A percentile compares a stretch with the other conserved stretches of the same genome.
phyloP scores from a whole-genome alignment of 192 early-diverging fungal genomes.

The Podila horticola region DNA sequence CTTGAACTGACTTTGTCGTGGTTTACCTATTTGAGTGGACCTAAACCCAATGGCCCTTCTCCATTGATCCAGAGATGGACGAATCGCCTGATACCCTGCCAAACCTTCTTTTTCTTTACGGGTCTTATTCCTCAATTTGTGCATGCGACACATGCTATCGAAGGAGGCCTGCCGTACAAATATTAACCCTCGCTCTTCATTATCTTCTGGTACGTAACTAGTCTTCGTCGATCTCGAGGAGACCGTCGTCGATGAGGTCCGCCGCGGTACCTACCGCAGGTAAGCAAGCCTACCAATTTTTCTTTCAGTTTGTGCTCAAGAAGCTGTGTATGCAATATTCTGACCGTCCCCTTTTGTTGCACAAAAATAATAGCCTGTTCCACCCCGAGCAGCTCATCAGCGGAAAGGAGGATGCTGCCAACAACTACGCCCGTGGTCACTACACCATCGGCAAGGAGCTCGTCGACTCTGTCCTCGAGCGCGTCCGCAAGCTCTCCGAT shows the following conservation, averaged over 20 bases:
- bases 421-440: slow-evolving; percentile 99
- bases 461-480: slow-evolving; percentile 96
- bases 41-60: background rate
- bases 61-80: background rate
- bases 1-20: too few species aligned
- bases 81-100: slow-evolving; percentile 4
- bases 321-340: background rate
- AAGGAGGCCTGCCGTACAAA: too few species aligned
- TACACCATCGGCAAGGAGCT: slow-evolving; percentile 99
- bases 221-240: slow-evolving; percentile 99
- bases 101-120: slow-evolving; percentile 1
- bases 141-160: too few species aligned
- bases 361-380: slow-evolving; percentile 46
- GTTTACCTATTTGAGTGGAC: background rate
- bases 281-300: slow-evolving; percentile 1
- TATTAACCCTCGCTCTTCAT: too few species aligned
- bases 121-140: too few species aligned
- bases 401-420: slow-evolving; percentile 99
- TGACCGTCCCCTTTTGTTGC: background rate
- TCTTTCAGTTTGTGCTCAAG: background rate
- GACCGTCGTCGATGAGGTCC: slow-evolving; percentile 98
- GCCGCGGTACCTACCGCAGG: slow-evolving; percentile 98
- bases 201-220: background rate
- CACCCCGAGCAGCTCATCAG: slow-evolving; percentile 97
- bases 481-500: slow-evolving; percentile 97